A percentile compares a stretch with the other conserved stretches of the same genome.
phyloP scores from a whole-genome alignment of 306 rosid species.

The Erythrophleum fordii region DNA sequence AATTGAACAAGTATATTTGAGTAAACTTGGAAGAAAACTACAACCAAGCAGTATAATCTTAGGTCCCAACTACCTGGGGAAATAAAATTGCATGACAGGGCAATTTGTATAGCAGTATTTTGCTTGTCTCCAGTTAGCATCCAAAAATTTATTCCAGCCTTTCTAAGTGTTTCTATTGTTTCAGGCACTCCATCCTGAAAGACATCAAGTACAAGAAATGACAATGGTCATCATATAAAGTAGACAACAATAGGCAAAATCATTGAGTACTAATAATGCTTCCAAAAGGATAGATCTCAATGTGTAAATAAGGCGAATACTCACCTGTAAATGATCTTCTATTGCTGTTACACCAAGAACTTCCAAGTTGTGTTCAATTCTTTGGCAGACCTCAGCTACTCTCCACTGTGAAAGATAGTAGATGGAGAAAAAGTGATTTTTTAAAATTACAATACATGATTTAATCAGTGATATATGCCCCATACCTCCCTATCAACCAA shows the following conservation, averaged over 20 bases:
- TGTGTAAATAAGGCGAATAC: constrained; percentile 33
- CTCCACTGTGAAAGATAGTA: constrained; percentile 81
- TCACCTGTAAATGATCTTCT: constrained; percentile 98
- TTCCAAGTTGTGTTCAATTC: constrained; percentile 84
- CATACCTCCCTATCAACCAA: constrained; percentile 97
- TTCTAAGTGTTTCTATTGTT: constrained; percentile 89
- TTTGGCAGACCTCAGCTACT: constrained; percentile 94
- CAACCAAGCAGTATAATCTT: constrained; percentile 31
- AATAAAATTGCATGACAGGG: constrained; percentile 95
- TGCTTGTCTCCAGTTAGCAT: constrained; percentile 99
- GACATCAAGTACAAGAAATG: constrained; percentile 21
- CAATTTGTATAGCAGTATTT: constrained; percentile 95
- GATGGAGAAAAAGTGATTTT: constrained; percentile 34
- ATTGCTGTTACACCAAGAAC: constrained; percentile 97
- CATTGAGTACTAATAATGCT: constrained; percentile 10
- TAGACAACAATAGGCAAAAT: constrained; percentile 13
- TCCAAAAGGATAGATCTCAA: constrained; percentile 26
- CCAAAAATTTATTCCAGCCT: constrained; percentile 99
- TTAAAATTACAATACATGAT: neutral
- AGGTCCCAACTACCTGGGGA: constrained; percentile 77
- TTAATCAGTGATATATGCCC: constrained; percentile 38
- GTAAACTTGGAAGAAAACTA: constrained; percentile 24
- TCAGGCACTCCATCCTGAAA: constrained; percentile 98
- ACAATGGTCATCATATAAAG: constrained; percentile 8
- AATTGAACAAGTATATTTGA: constrained; percentile 24